Evolutionary conservation across 75 land plant genomes (phyloP).

Genomic region (Selaginella tamariscina): DNA sequence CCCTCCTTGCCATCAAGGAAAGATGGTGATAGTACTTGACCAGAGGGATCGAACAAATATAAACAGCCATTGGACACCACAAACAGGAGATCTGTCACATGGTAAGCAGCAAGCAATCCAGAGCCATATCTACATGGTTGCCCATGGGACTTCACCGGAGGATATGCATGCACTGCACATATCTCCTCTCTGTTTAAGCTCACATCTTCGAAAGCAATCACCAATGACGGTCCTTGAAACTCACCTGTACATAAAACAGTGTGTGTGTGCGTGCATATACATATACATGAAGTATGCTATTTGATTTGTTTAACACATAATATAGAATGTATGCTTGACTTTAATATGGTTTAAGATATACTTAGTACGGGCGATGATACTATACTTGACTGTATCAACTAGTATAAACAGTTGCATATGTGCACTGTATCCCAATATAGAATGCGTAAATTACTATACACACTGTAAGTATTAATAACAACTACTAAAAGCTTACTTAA

Average conservation of each 20-base stretch:
- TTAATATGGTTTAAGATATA: not conserved
- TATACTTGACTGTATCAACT: not conserved
- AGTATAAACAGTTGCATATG: not conserved
- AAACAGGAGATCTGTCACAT: constrained; percentile 45
- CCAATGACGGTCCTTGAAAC: constrained; percentile 77
- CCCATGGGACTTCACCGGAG: constrained; percentile 69
- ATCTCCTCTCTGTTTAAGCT: constrained; percentile 66
- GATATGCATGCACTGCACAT: constrained; percentile 55
- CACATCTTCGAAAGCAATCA: constrained; percentile 63
- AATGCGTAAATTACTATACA: not conserved
- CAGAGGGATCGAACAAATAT: constrained; percentile 85
- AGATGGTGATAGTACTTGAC: constrained; percentile 44
- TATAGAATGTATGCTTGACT: not conserved
- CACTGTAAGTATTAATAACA: not conserved
- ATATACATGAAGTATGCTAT: not conserved
- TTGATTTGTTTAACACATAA: not conserved
- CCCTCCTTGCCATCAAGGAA: constrained; percentile 29
- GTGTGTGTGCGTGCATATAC: not conserved
- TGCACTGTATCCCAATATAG: not conserved
- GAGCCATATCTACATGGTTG: constrained; percentile 55
- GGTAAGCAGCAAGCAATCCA: constrained; percentile 68
- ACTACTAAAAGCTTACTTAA: constrained; percentile 37
- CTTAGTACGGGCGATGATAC: not conserved
- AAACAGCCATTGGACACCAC: constrained; percentile 59
- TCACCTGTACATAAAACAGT: constrained; percentile 41